Evolutionary conservation across 768 basidiomycete genomes (phyloP).

Genomic region (Tubosaeta sp.): DNA sequence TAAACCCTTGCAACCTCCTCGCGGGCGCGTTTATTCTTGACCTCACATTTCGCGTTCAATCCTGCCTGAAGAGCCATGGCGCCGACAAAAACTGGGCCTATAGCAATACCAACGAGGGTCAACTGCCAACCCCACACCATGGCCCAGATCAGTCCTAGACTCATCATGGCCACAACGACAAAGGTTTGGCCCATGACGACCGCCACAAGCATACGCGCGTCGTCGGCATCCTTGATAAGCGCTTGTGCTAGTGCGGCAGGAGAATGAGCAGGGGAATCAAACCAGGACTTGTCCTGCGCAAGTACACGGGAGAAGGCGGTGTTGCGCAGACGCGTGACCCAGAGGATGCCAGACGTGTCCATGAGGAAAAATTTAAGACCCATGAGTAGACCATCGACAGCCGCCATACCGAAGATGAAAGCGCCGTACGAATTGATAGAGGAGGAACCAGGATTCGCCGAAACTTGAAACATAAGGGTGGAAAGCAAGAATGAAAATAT

Average conservation of each 20-base stretch:
- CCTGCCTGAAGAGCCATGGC: constrained; percentile 71
- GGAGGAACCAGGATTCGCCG: constrained; percentile 61
- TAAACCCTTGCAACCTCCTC: constrained; percentile 83
- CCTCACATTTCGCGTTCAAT: constrained; percentile 68
- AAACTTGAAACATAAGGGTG: constrained; percentile 70
- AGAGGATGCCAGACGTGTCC: constrained; percentile 67
- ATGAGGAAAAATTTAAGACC: constrained; percentile 78
- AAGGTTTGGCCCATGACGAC: constrained; percentile 66
- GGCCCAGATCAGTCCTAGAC: constrained; percentile 86
- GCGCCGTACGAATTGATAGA: constrained; percentile 68
- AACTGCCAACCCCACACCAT: constrained; percentile 87
- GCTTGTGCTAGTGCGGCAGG: constrained; percentile 63
- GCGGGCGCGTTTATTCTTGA: constrained; percentile 77
- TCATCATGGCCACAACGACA: constrained; percentile 77
- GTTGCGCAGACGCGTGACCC: constrained; percentile 67
- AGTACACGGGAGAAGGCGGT: constrained; percentile 56
- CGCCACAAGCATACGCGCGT: constrained; percentile 73
- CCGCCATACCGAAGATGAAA: constrained; percentile 69
- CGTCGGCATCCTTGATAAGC: constrained; percentile 86
- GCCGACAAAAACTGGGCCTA: constrained; percentile 78
- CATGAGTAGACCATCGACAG: constrained; percentile 68
- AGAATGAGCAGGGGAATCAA: constrained; percentile 63
- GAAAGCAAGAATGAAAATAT: constrained; percentile 90
- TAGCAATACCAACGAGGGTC: constrained; percentile 82
- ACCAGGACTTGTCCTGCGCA: constrained; percentile 81